Evolutionary conservation across 2,329 filamentous ascomycete genomes (phyloP).

Genomic region (Emergomyces pasteurianus): DNA sequence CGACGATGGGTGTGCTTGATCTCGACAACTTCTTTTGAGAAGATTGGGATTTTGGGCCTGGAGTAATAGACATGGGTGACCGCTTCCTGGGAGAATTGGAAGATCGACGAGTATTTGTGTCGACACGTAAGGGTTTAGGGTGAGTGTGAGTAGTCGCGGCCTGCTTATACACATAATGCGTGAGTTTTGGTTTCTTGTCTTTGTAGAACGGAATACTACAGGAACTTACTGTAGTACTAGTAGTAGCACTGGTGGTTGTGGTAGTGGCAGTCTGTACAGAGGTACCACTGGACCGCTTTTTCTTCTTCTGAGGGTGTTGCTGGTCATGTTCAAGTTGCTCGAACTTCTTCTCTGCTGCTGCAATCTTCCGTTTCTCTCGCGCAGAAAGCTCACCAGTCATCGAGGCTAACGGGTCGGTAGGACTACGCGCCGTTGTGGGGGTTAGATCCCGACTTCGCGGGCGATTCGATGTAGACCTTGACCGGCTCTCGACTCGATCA

Average conservation of each 20-base stretch:
- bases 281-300: constrained; percentile 45
- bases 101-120: constrained; percentile 19
- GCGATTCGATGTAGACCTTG: constrained; percentile 45
- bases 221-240: too few relatives aligned
- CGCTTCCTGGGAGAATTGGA: constrained; percentile 24
- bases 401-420: constrained; percentile 30
- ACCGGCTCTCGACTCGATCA: constrained; percentile 44
- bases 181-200: background rate
- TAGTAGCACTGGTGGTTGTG: constrained; percentile 17
- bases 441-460: constrained; percentile 51
- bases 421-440: constrained; percentile 43
- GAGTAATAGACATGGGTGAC: constrained; percentile 16
- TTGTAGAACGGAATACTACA: background rate
- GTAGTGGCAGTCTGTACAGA: constrained; percentile 35
- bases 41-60: constrained; percentile 14
- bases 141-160: background rate
- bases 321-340: constrained; percentile 49
- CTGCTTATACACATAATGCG: background rate
- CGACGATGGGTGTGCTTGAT: constrained; percentile 17
- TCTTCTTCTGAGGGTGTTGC: constrained; percentile 41
- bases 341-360: constrained; percentile 51
- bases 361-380: constrained; percentile 51
- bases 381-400: constrained; percentile 44
- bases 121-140: constrained; percentile 13
- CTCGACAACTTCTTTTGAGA: constrained; percentile 21